Evolutionary conservation across 106 monocot species (phyloP), one percentile per base, ranked within the genome.

Genomic region (Chionographis japonica): DNA sequence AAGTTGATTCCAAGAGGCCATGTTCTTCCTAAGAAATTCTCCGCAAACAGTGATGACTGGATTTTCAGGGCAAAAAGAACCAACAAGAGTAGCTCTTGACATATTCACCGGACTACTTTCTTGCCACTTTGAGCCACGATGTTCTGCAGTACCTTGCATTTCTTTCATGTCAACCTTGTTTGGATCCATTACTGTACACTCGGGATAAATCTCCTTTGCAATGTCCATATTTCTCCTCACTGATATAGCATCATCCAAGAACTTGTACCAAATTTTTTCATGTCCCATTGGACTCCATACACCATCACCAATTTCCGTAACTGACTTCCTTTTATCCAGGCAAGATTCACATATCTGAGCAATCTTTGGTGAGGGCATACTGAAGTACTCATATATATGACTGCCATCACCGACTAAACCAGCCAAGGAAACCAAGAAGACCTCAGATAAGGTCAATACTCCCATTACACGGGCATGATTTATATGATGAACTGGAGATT

Each of bases 371-470:
- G 67, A 69, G 18, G 58, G 69, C 37, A 65, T 73, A 13, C 50
- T 58, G 35, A 88, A 54, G 55, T 78, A 63, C 37, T 81, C 75
- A 74, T 72, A 75, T 67, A 84, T 75, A 62, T 85, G 86, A 62
- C 66, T 75, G 42, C 82, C 78, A 77, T 89, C 84, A 54, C 76
- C 77, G 72, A 84, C 51, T 79, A 97, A 69, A 72, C 92, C 95
- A 37, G 68, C 79, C 40, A 97, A 79, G 35, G 86, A 92, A 40
- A 92, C 40, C 68, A 92, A 68, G 76, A 92, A 97, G 52, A 78
- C 62, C 50, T 92, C 95, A 43, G 92, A 68, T 54, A 97, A 83
- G 12, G 95, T 92, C 49, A 97, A 74, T 37, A 70, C 43, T 65
- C 82, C 72, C 80, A 87, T 66, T 51, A 69, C 50, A 8, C 71